Conservation (phyloP, 768 basidiomycete species). For the Tylopilus sp. region DNA sequence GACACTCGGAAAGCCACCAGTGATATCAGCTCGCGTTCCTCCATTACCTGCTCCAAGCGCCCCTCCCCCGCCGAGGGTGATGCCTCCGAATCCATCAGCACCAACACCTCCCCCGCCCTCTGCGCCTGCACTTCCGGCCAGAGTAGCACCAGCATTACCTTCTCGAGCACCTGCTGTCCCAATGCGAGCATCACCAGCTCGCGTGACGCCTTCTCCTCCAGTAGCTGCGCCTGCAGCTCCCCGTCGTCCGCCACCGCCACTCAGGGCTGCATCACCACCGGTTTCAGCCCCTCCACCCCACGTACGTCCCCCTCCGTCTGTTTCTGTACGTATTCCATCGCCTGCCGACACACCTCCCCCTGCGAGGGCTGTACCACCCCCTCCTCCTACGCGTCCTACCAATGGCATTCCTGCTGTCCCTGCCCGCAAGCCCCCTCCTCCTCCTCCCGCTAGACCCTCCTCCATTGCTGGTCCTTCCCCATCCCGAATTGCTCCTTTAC, state of each 20-base stretch:
- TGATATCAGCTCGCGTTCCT: slow-evolving; percentile 51
- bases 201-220: slow-evolving; percentile 30
- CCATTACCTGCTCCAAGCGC: slow-evolving; percentile 28
- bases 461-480: slow-evolving; percentile 26
- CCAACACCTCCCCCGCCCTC: slow-evolving; percentile 34
- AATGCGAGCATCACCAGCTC: slow-evolving; percentile 41
- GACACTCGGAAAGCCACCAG: slow-evolving; percentile 62
- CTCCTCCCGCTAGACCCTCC: slow-evolving; percentile 45
- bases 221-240: slow-evolving; percentile 17
- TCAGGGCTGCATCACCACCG: slow-evolving; percentile 28
- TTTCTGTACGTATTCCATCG: slow-evolving; percentile 25
- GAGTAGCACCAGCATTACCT: slow-evolving; percentile 36
- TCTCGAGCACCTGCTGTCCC: slow-evolving; percentile 41
- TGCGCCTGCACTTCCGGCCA: slow-evolving; percentile 31
- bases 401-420: slow-evolving; percentile 20
- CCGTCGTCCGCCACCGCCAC: slow-evolving; percentile 33
- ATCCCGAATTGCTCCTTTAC: slow-evolving; percentile 36
- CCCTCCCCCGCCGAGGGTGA: slow-evolving; percentile 29
- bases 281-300: slow-evolving; percentile 25
- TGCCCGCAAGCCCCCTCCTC: slow-evolving; percentile 36
- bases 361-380: slow-evolving; percentile 21
- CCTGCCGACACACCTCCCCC: slow-evolving; percentile 15
- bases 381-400: slow-evolving; percentile 28
- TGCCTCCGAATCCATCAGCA: slow-evolving; percentile 29
- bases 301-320: slow-evolving; percentile 26